Evolutionary conservation across 2,329 filamentous ascomycete species (phyloP).

Genomic region (Diaporthe destruens): DNA sequence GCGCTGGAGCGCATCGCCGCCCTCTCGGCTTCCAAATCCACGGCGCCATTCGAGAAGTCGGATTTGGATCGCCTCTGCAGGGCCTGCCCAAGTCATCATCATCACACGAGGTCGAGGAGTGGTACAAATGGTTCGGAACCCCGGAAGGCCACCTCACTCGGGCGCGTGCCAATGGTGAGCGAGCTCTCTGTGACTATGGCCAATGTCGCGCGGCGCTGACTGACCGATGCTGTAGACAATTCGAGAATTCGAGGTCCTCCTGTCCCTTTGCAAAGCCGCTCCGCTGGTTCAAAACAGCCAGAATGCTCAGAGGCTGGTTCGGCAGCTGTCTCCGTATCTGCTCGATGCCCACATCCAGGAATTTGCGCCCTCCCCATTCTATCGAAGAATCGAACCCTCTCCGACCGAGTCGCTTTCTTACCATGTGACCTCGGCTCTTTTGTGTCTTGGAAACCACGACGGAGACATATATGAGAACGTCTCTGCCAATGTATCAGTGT

Average conservation of each 20-base stretch:
- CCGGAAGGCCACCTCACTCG: conserved; percentile 57
- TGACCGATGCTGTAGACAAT: conserved; percentile 69
- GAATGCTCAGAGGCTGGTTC: conserved; percentile 82
- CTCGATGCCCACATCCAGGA: conserved; percentile 85
- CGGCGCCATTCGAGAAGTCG: conserved; percentile 69
- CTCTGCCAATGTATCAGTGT: conserved; percentile 75
- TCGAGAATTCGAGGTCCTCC: conserved; percentile 90
- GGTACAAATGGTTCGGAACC: conserved; percentile 62
- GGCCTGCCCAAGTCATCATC: conserved; percentile 61
- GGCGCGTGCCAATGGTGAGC: conserved; percentile 72
- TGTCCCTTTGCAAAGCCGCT: conserved; percentile 92
- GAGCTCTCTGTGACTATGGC: conserved; percentile 5
- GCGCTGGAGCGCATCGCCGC: conserved; percentile 75
- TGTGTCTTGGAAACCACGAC: conserved; percentile 84
- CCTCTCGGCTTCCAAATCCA: conserved; percentile 68
- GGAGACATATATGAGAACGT: conserved; percentile 75
- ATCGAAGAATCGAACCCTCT: conserved; percentile 85
- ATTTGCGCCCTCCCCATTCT: conserved; percentile 83
- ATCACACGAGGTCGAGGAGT: conserved; percentile 56
- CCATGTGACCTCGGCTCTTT: conserved; percentile 82
- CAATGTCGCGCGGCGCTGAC: conserved; percentile 18
- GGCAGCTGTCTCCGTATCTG: conserved; percentile 85
- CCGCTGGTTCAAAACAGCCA: conserved; percentile 77
- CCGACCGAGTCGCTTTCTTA: conserved; percentile 88
- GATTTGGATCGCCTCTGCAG: conserved; percentile 73